A percentile compares a stretch with the other conserved stretches of the same genome.
Conservation (phyloP, 441 rosid genomes). For the Adansonia rubrostipa region DNA sequence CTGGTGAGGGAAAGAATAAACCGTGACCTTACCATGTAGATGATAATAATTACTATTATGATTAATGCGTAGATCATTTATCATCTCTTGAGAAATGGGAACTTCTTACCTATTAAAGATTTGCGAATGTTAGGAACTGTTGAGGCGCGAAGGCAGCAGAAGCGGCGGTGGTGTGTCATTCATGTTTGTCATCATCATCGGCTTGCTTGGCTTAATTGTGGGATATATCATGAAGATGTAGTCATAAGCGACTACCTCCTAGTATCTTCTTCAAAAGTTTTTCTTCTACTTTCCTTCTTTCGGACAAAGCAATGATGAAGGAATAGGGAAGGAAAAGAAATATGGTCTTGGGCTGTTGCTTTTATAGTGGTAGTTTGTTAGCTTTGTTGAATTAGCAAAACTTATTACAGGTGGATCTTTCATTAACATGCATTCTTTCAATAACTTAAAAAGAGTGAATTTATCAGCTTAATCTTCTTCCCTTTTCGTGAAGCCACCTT, state of each 20-base stretch:
- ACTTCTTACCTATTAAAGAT: constrained; percentile 24
- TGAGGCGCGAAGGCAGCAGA: constrained; percentile 56
- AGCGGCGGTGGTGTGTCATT: constrained; percentile 51
- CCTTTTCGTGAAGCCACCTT: not conserved
- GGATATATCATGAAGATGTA: constrained; percentile 63
- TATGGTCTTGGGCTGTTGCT: constrained; percentile 16
- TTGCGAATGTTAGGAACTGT: constrained; percentile 48
- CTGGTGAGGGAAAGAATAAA: constrained; percentile 51
- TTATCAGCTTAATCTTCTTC: not conserved
- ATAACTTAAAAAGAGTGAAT: constrained; percentile 33
- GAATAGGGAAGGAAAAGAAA: too few species aligned
- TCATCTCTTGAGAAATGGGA: not conserved
- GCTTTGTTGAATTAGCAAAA: constrained; percentile 44
- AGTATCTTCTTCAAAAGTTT: constrained; percentile 14
- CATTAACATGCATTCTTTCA: constrained; percentile 50
- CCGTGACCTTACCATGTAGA: constrained; percentile 2
- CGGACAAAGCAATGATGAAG: too few species aligned
- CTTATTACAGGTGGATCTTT: constrained; percentile 38
- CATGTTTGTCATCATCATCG: constrained; percentile 55
- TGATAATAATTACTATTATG: not conserved
- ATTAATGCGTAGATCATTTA: not conserved
- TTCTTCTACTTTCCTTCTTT: not conserved
- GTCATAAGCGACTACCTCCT: constrained; percentile 35
- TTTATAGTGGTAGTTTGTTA: constrained; percentile 25
- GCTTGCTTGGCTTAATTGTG: constrained; percentile 61